These are phyloP conservation scores for Kalmusia sp. DNA, from an alignment of 2,329 filamentous ascomycete species.

Conservation along the genomic window DNA sequence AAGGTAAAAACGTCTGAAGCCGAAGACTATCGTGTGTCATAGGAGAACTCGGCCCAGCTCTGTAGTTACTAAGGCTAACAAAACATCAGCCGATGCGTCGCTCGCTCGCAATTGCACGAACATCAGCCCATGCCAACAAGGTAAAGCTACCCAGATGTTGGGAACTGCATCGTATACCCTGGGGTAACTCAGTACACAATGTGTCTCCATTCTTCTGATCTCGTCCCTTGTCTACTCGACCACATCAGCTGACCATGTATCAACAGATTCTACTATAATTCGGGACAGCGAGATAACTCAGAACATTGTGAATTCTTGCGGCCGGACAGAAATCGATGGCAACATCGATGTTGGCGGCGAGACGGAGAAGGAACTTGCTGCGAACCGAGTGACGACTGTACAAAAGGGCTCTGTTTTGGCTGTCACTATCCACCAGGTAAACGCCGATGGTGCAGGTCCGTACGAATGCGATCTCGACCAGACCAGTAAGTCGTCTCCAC, in stretches of 20 bases:
- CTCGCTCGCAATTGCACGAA: slow-evolving; percentile 47
- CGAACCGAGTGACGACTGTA: slow-evolving; percentile 37
- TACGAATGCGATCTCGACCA: slow-evolving; percentile 70
- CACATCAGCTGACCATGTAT: too few species aligned
- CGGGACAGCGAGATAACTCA: slow-evolving; percentile 44
- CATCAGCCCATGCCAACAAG: slow-evolving; percentile 47
- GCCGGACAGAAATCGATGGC: slow-evolving; percentile 43
- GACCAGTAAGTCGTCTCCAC: slow-evolving; percentile 61
- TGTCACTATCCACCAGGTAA: slow-evolving; percentile 65
- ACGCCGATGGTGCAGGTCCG: slow-evolving; percentile 70
- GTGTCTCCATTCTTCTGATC: too few species aligned
- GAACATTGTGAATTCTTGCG: slow-evolving; percentile 48
- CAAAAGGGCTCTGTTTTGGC: slow-evolving; percentile 31
- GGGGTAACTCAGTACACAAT: too few species aligned
- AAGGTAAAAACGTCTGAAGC: too few species aligned
- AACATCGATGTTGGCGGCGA: slow-evolving; percentile 50
- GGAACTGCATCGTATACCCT: too few species aligned
- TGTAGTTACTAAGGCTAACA: slow-evolving; percentile 16
- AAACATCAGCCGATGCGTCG: slow-evolving; percentile 35
- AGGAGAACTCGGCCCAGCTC: too few species aligned
- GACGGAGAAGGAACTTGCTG: slow-evolving; percentile 45
- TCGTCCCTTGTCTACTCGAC: too few species aligned
- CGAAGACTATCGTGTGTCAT: too few species aligned
- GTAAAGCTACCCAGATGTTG: too few species aligned
- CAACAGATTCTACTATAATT: slow-evolving; percentile 47